Evolutionary conservation across 2,329 filamentous ascomycete species (phyloP).

Genomic region (Sporothrix pseudoabietina): DNA sequence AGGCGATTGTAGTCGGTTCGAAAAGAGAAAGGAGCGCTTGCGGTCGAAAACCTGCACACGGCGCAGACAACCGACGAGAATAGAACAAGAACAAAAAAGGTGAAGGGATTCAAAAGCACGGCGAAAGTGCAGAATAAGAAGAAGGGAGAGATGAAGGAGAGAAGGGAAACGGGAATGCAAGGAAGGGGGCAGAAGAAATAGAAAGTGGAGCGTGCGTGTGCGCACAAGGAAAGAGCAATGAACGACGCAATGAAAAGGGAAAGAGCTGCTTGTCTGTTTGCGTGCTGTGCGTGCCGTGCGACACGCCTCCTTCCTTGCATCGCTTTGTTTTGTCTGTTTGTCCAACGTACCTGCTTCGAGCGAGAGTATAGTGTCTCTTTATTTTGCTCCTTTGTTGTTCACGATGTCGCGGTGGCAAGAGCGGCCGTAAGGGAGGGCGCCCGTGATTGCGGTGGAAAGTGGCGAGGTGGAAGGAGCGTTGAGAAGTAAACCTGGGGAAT

Average conservation of each 20-base stretch:
- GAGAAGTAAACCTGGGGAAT: not conserved
- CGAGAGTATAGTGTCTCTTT: not conserved
- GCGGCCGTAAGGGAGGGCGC: slow-evolving; percentile 17
- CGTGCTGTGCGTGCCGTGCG: not conserved
- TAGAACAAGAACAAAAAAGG: not conserved
- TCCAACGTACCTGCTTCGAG: slow-evolving; percentile 21
- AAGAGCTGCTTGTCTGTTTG: slow-evolving; percentile 4
- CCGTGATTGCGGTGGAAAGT: not conserved
- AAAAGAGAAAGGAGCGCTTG: slow-evolving; percentile 7
- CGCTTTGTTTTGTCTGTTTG: slow-evolving; percentile 16
- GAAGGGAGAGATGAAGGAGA: slow-evolving; percentile 8
- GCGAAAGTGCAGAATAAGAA: not conserved
- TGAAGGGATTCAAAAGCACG: not conserved
- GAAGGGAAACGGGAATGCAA: not conserved
- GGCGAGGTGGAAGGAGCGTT: slow-evolving; percentile 12
- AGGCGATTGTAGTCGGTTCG: not conserved
- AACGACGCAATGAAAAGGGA: not conserved
- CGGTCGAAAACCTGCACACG: not conserved
- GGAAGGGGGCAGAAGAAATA: not conserved
- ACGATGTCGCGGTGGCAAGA: slow-evolving; percentile 18
- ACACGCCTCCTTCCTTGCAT: slow-evolving; percentile 22
- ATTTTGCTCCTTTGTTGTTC: slow-evolving; percentile 10
- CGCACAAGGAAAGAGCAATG: not conserved
- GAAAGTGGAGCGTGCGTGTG: not conserved
- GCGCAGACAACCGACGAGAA: slow-evolving; percentile 5